These are phyloP conservation scores for Madurella mycetomatis DNA, from an alignment of 2,329 filamentous ascomycete species.

Conservation along the genomic window DNA sequence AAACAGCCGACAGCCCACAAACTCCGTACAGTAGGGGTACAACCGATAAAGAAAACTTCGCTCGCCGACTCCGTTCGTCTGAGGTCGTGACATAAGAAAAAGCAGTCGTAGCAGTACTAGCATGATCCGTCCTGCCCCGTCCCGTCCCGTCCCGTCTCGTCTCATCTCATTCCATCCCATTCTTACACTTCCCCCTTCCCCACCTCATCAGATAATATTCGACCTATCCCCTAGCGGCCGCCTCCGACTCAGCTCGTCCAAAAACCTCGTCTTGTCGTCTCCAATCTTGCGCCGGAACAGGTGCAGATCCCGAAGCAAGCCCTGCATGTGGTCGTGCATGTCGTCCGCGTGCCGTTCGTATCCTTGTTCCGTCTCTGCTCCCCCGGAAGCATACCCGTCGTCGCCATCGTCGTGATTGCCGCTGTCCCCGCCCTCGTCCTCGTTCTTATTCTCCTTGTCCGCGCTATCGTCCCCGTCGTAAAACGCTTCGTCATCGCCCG, in stretches of 20 bases:
- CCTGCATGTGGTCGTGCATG: constrained; percentile 80
- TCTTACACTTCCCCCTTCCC: too few relatives aligned
- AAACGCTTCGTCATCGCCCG: too few relatives aligned
- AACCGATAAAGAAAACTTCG: too few relatives aligned
- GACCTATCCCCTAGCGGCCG: constrained; percentile 43
- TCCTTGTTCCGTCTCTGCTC: constrained; percentile 20
- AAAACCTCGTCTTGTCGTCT: constrained; percentile 70
- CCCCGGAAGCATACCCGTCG: constrained; percentile 47
- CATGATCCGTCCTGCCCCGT: too few relatives aligned
- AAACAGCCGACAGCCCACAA: too few relatives aligned
- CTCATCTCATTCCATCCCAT: too few relatives aligned
- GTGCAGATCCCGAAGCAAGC: constrained; percentile 72
- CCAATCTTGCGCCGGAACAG: constrained; percentile 81
- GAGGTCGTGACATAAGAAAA: too few relatives aligned
- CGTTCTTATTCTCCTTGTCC: constrained; percentile 24
- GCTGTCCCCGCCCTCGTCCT: constrained; percentile 11
- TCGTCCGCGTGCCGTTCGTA: constrained; percentile 55
- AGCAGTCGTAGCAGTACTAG: too few relatives aligned
- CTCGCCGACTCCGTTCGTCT: too few relatives aligned
- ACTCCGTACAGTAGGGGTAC: too few relatives aligned
- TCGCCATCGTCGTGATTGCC: constrained; percentile 37
- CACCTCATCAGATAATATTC: constrained; percentile 33
- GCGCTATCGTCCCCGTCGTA: constrained; percentile 30
- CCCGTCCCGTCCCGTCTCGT: too few relatives aligned
- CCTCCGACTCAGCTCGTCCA: constrained; percentile 59